Conservation (phyloP, 2,329 filamentous ascomycete genomes). For the Sphaerulina musiva region DNA sequence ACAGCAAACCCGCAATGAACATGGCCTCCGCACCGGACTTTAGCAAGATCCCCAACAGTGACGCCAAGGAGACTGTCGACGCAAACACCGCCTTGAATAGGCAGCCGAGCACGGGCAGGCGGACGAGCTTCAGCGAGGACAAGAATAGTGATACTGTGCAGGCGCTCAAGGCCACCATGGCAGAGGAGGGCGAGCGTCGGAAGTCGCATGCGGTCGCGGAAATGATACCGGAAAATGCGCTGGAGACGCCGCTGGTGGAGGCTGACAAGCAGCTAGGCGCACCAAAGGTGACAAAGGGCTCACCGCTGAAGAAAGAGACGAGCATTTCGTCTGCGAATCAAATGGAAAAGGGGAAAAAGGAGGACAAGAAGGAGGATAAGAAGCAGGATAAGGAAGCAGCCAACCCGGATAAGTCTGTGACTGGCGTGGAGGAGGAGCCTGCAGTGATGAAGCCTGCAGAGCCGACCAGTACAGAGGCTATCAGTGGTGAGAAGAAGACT, state of each 20-base stretch:
- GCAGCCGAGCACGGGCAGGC: slow-evolving; percentile 23
- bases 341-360: slow-evolving; percentile 24
- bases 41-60: slow-evolving; percentile 11
- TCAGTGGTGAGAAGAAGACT: slow-evolving; percentile 36
- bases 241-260: slow-evolving; percentile 34
- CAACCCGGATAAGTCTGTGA: slow-evolving; percentile 42
- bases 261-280: slow-evolving; percentile 17
- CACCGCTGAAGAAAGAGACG: neutral
- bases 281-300: slow-evolving; percentile 3
- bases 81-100: slow-evolving; percentile 17
- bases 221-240: slow-evolving; percentile 39
- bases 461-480: slow-evolving; percentile 33
- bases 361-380: slow-evolving; percentile 37
- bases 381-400: slow-evolving; percentile 41
- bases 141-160: slow-evolving; percentile 30
- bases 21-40: slow-evolving; percentile 20
- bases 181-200: slow-evolving; percentile 37
- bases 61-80: slow-evolving; percentile 8
- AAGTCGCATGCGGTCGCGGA: slow-evolving; percentile 33
- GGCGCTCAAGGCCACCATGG: slow-evolving; percentile 38
- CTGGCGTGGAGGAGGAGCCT: slow-evolving; percentile 39
- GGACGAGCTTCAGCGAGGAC: slow-evolving; percentile 39
- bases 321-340: neutral
- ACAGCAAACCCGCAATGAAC: slow-evolving; percentile 3
- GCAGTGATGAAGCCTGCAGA: slow-evolving; percentile 38